Percentiles rank a stretch among this genome's conserved stretches.
These are phyloP conservation scores for Canavalia gladiata DNA, from an alignment of 306 rosid species.

Conservation along the genomic window DNA sequence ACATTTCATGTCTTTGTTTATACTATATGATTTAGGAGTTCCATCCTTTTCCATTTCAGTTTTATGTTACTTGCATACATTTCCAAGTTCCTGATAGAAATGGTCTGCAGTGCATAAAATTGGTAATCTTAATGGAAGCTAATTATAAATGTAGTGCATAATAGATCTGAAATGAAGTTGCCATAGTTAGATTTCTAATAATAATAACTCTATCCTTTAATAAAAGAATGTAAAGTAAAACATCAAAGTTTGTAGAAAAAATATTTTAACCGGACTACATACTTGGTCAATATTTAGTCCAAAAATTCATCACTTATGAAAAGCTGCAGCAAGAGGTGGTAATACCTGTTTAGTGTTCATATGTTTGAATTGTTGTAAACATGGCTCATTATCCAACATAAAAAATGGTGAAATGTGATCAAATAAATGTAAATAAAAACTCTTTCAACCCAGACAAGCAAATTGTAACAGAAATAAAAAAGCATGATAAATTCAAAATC, in stretches of 20 bases:
- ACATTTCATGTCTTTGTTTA: not conserved
- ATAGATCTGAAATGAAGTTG: conserved; percentile 28
- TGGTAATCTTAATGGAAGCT: conserved; percentile 15
- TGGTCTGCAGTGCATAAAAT: not conserved
- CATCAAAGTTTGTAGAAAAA: conserved; percentile 5
- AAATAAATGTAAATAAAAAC: conserved; percentile 28
- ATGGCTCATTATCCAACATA: not conserved
- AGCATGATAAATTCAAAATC: not conserved
- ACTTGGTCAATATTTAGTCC: not conserved
- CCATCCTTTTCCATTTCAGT: conserved; percentile 11
- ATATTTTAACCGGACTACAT: not conserved
- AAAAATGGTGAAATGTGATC: not conserved
- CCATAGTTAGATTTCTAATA: not conserved
- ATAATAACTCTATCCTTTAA: not conserved
- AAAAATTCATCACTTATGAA: not conserved
- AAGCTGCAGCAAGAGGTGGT: conserved; percentile 15
- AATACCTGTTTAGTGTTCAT: conserved; percentile 33
- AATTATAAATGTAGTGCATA: not conserved
- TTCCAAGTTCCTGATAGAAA: not conserved
- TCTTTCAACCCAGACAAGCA: not conserved
- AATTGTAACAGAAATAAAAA: not conserved
- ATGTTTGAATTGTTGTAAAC: not conserved
- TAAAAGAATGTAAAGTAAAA: not conserved
- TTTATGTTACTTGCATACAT: conserved; percentile 5
- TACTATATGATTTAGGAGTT: not conserved